Evolutionary conservation across 495 filamentous ascomycete genomes (phyloP), one percentile per base, ranked within the genome.

Genomic region (Penicillium atrosanguineum): DNA sequence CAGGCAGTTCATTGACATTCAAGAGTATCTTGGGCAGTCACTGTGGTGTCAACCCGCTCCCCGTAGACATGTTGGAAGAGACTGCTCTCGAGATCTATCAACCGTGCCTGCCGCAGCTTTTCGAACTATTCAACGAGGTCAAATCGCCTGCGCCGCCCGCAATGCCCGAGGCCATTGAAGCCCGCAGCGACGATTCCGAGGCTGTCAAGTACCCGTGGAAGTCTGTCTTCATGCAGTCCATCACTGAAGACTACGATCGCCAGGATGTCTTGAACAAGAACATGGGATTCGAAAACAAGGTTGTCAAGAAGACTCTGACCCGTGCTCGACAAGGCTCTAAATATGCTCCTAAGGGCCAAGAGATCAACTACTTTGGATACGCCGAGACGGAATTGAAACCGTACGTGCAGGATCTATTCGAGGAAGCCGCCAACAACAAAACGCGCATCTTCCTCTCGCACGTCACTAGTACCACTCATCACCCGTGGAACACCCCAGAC

Each of bases 381-480:
- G 70, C 74, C n/a, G 75, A 78, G 55, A 67, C 61, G 7, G 72
- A 75, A 31, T 48, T 76, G 7, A 63, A 61, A 39, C 72, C 74
- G 7, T 77, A 78, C 41, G 49, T 78, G 7, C 57, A 59, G 7
- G 75, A 78, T 53, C 50, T 77, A 7, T 71, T 78, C 56, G 53
- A 64, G 14, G 59, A 67, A 21, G 74, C 74, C 1, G 72, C 69
- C 21, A 57, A 64, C 41, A 72, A 69, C 45, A 68, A 71, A 26
- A 72, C 69, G n/a, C 71, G 75, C 38, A 47, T 77, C 38, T 78
- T 78, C 52, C 61, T 78, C 26, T 76, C 74, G 0, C 74, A 78
- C 46, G 52, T 78, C 44, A 78, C 75, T 23, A 73, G 68, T 48
- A 71, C 75, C 16, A 77, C 74, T 1, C 75, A 78, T 29, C 75